Conservation (phyloP, 345 rosid species). For the Gynandropsis gynandra region DNA sequence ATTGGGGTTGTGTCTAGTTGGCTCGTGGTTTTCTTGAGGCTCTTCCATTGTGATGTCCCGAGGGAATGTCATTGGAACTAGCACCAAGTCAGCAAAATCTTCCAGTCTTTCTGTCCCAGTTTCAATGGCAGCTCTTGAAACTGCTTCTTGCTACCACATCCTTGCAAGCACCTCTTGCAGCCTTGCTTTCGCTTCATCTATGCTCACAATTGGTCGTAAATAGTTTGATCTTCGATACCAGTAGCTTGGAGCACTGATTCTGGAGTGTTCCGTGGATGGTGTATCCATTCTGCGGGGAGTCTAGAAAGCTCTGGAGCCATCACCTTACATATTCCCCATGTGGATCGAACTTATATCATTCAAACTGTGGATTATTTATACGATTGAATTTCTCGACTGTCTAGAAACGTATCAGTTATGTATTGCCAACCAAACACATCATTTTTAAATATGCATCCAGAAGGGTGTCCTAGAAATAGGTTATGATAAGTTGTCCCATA, state of each 20-base stretch:
- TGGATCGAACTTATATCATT: constrained; percentile 91
- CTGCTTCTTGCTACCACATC: constrained; percentile 95
- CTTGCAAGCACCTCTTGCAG: constrained; percentile 76
- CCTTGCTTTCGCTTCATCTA: constrained; percentile 79
- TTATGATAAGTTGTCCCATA: too few species aligned
- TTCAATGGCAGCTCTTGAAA: constrained; percentile 89
- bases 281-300: constrained; percentile 98
- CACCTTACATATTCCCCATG: constrained; percentile 90
- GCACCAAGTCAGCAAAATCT: constrained; percentile 66
- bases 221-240: constrained; percentile 95
- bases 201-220: constrained; percentile 71
- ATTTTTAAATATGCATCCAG: constrained; percentile 94
- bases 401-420: constrained; percentile 88
- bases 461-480: constrained; percentile 97
- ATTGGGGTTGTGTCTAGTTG: constrained; percentile 42
- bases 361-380: constrained; percentile 91
- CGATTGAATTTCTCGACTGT: constrained; percentile 83
- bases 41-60: constrained; percentile 44
- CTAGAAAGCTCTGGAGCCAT: constrained; percentile 99
- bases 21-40: constrained; percentile 59
- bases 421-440: constrained; percentile 99
- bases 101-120: constrained; percentile 96
- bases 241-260: constrained; percentile 91
- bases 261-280: constrained; percentile 98
- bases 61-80: constrained; percentile 58